Percentiles rank a stretch among this genome's conserved stretches.
These are phyloP conservation scores for Rosellinia necatrix DNA, from an alignment of 2,329 filamentous ascomycete genomes.

Conservation along the genomic window DNA sequence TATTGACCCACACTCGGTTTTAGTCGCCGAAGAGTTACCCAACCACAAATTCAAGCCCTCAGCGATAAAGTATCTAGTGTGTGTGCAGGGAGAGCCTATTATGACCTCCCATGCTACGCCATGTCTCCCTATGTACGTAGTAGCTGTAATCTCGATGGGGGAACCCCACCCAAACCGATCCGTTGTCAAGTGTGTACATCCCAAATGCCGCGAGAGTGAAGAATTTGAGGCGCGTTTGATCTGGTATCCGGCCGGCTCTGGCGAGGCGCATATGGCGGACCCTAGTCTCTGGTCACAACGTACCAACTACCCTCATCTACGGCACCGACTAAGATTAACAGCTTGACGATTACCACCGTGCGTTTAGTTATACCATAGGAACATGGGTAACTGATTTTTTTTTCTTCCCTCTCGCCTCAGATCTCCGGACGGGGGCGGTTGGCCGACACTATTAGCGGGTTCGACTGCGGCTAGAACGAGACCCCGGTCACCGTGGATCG, in stretches of 20 bases:
- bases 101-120: constrained; percentile 2
- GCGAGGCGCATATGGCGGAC: too few relatives aligned
- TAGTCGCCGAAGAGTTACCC: constrained; percentile 16
- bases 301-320: constrained; percentile 14
- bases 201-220: background rate
- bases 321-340: background rate
- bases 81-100: constrained; percentile 3
- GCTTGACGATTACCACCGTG: constrained; percentile 4
- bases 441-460: constrained; percentile 14
- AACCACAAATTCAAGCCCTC: constrained; percentile 13
- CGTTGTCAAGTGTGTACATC: background rate
- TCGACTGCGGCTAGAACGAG: constrained; percentile 21
- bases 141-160: constrained; percentile 14
- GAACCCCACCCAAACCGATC: background rate
- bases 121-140: background rate
- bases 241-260: too few relatives aligned
- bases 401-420: background rate
- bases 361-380: constrained; percentile 1
- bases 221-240: too few relatives aligned
- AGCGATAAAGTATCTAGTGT: background rate
- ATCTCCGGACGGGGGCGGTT: constrained; percentile 6
- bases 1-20: constrained; percentile 20
- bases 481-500: constrained; percentile 32
- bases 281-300: constrained; percentile 7
- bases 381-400: constrained; percentile 3